phyloP scores from a whole-genome alignment of 1,139 yeast species.

The Hanseniaspora sp. region DNA sequence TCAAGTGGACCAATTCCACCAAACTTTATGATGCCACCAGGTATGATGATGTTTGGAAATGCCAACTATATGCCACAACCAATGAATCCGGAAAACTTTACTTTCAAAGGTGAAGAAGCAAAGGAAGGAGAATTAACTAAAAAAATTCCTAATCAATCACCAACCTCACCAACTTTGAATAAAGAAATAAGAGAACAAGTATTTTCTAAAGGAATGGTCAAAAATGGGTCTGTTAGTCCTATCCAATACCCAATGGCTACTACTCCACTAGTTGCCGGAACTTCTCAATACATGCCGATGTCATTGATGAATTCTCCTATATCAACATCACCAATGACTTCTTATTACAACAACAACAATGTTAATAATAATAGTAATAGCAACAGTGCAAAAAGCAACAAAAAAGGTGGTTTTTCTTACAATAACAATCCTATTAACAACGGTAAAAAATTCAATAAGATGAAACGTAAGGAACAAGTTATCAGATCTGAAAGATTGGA shows the following conservation, averaged over 20 bases:
- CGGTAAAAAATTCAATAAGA: constrained; percentile 17
- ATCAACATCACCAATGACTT: constrained; percentile 17
- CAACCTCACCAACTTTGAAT: background rate
- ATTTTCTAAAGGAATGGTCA: background rate
- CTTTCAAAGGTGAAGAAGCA: background rate
- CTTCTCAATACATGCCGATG: constrained; percentile 2
- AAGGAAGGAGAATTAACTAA: background rate
- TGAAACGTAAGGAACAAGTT: constrained; percentile 32
- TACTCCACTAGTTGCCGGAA: background rate
- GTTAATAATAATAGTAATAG: constrained; percentile 11
- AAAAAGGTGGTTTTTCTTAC: too few relatives aligned
- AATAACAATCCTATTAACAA: background rate
- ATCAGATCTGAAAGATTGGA: constrained; percentile 74
- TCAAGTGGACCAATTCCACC: background rate
- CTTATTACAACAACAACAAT: constrained; percentile 18
- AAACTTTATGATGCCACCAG: constrained; percentile 9
- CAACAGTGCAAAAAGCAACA: background rate
- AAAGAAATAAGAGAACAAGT: background rate
- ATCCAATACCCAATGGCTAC: background rate
- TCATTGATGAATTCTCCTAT: constrained; percentile 12
- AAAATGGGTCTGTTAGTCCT: background rate
- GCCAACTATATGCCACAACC: background rate
- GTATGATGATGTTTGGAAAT: background rate
- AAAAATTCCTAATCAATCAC: background rate
- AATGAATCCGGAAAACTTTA: background rate